These are phyloP conservation scores for Cavenderia fasciculata DNA, from an alignment of 78 protist species.

Conservation along the genomic window DNA sequence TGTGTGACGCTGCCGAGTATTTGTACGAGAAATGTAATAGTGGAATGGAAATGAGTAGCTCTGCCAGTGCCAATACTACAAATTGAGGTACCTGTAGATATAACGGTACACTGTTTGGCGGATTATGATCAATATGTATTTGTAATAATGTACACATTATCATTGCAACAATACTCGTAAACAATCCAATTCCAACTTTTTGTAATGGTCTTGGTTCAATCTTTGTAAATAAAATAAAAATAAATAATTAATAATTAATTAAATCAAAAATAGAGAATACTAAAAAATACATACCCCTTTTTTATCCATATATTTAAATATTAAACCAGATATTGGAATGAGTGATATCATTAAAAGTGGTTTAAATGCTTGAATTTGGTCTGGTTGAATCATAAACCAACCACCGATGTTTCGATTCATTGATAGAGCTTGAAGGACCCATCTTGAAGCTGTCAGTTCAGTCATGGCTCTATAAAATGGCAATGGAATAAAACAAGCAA, in stretches of 20 bases:
- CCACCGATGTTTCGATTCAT: slow-evolving; percentile 10
- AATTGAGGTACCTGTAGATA: slow-evolving; percentile 73
- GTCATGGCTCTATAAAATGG: slow-evolving; percentile 84
- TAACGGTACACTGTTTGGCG: background rate
- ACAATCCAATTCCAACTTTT: too few relatives aligned
- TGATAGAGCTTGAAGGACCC: slow-evolving; percentile 71
- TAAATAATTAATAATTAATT: too few relatives aligned
- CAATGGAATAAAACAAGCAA: slow-evolving; percentile 39
- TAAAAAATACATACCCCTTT: too few relatives aligned
- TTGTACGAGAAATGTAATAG: slow-evolving; percentile 87
- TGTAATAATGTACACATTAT: too few relatives aligned
- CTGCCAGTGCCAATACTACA: slow-evolving; percentile 68
- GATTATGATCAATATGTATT: slow-evolving; percentile 45
- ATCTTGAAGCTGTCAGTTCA: slow-evolving; percentile 76
- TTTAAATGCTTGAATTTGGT: slow-evolving; percentile 81
- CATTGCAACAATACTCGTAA: too few relatives aligned
- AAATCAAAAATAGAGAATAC: too few relatives aligned
- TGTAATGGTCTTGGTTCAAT: too few relatives aligned
- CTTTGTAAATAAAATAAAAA: too few relatives aligned
- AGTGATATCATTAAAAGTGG: slow-evolving; percentile 80
- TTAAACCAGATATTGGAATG: slow-evolving; percentile 84
- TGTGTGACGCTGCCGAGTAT: slow-evolving; percentile 85
- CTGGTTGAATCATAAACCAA: slow-evolving; percentile 61
- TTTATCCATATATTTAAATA: too few relatives aligned
- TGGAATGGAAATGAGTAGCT: slow-evolving; percentile 82